Percentiles rank a stretch among this genome's conserved stretches.
Conservation (phyloP, 192 early-diverging fungal species). For the Backusella liffmaniae region DNA sequence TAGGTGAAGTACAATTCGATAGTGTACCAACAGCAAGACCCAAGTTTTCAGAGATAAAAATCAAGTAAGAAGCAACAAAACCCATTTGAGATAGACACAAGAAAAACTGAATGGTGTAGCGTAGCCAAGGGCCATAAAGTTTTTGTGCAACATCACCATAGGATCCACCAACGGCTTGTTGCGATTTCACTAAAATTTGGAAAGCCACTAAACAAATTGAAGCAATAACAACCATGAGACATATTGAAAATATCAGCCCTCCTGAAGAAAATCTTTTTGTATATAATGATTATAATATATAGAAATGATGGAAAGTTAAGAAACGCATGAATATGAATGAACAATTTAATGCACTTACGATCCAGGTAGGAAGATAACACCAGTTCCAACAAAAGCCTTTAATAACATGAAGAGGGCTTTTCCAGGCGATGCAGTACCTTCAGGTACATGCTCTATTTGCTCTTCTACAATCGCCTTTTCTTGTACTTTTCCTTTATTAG, state of each 20-base stretch:
- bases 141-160: constrained; percentile 56
- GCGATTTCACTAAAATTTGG: constrained; percentile 40
- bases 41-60: constrained; percentile 86
- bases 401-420: constrained; percentile 64
- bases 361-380: constrained; percentile 56
- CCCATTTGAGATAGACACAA: constrained; percentile 72
- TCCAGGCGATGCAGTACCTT: constrained; percentile 44
- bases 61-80: constrained; percentile 84
- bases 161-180: constrained; percentile 50
- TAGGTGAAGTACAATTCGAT: constrained; percentile 56
- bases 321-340: background rate
- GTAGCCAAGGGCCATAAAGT: constrained; percentile 40
- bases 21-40: constrained; percentile 63
- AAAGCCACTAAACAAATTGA: constrained; percentile 61
- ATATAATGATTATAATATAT: background rate
- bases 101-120: constrained; percentile 40
- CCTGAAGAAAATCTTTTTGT: constrained; percentile 54
- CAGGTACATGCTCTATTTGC: constrained; percentile 26
- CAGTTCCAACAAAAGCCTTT: constrained; percentile 68
- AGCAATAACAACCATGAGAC: constrained; percentile 60
- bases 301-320: background rate
- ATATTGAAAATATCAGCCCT: constrained; percentile 62
- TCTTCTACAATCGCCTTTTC: background rate
- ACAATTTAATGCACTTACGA: constrained; percentile 18
- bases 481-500: background rate